These are phyloP conservation scores for Penicillium pancosmium DNA, from an alignment of 495 filamentous ascomycete genomes.

Conservation along the genomic window DNA sequence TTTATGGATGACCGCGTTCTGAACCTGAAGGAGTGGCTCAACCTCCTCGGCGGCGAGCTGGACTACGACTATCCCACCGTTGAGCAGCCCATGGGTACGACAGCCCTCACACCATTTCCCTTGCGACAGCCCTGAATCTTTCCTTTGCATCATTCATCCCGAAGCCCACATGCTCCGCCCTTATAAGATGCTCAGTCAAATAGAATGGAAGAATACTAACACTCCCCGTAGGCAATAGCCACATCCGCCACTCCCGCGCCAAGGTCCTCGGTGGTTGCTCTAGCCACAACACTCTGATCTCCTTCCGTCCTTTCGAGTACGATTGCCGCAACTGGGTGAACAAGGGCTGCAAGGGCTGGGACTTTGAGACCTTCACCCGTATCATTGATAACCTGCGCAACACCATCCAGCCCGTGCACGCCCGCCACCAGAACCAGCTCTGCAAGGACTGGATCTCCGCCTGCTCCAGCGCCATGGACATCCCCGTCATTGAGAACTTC, in stretches of 20 bases:
- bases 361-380: conserved; percentile 75
- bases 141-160: neutral
- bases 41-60: conserved; percentile 74
- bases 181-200: neutral
- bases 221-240: conserved; percentile 65
- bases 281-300: conserved; percentile 85
- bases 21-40: conserved; percentile 79
- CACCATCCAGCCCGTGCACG: conserved; percentile 77
- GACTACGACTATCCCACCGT: conserved; percentile 87
- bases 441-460: conserved; percentile 82
- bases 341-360: conserved; percentile 75
- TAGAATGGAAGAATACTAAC: neutral
- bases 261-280: conserved; percentile 87
- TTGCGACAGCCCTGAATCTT: neutral
- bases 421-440: conserved; percentile 76
- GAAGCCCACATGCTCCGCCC: neutral
- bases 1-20: conserved; percentile 70
- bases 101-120: neutral
- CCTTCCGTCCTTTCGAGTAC: conserved; percentile 80
- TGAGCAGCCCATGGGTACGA: conserved; percentile 75
- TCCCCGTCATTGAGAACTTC: conserved; percentile 79
- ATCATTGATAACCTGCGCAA: conserved; percentile 76
- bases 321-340: conserved; percentile 74
- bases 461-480: conserved; percentile 70
- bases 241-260: conserved; percentile 81